These are phyloP conservation scores for Jatropha multifida DNA, from an alignment of 441 rosid genomes.

Conservation along the genomic window DNA sequence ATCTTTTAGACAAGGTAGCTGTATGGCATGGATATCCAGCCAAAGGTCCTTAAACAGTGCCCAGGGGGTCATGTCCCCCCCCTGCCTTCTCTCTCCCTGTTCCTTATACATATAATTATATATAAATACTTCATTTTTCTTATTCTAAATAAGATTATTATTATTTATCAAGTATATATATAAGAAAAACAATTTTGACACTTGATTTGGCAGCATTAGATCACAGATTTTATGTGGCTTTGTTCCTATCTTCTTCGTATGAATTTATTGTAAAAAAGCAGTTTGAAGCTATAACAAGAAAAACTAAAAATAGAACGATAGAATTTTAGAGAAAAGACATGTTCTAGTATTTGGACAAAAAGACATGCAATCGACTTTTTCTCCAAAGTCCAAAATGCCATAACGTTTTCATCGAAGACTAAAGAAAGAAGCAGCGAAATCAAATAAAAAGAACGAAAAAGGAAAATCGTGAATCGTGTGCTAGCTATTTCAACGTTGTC, in stretches of 20 bases:
- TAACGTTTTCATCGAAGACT: slow-evolving; percentile 35
- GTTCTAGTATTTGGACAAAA: slow-evolving; percentile 14
- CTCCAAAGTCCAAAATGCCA: slow-evolving; percentile 31
- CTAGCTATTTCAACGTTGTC: neutral
- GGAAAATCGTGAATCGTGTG: neutral
- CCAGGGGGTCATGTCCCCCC: neutral
- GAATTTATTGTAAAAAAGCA: neutral
- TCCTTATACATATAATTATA: too few relatives aligned
- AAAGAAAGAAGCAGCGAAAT: slow-evolving; percentile 18
- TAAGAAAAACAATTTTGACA: neutral
- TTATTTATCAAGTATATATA: neutral
- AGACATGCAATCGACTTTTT: slow-evolving; percentile 35
- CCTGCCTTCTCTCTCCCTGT: neutral
- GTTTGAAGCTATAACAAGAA: neutral
- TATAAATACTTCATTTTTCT: too few relatives aligned
- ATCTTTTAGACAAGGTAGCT: slow-evolving; percentile 11
- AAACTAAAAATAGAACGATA: neutral
- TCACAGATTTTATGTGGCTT: neutral
- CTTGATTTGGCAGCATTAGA: neutral
- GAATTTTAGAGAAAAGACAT: neutral
- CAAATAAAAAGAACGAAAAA: neutral
- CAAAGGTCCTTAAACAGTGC: neutral
- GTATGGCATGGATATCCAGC: neutral
- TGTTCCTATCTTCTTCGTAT: neutral
- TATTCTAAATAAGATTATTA: too few relatives aligned